phyloP scores from a whole-genome alignment of 768 basidiomycete species.

The Collybia sordida region DNA sequence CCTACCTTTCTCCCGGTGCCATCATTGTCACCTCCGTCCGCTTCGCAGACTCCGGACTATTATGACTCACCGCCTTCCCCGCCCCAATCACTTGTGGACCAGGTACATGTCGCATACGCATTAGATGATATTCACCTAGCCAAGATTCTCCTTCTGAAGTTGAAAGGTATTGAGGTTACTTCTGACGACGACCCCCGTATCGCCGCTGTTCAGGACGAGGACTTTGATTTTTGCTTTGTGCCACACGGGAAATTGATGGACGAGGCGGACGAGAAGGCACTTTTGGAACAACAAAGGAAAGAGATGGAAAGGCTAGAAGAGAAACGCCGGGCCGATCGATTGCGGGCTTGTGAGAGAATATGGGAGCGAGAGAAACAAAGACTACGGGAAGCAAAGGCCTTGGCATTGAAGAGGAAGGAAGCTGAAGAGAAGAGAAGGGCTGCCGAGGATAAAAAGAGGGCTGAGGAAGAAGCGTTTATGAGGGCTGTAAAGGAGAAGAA shows the following conservation, averaged over 20 bases:
- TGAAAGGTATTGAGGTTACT: constrained; percentile 61
- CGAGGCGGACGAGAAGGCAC: constrained; percentile 38
- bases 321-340: constrained; percentile 35
- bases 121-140: constrained; percentile 67
- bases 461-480: constrained; percentile 5
- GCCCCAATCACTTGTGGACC: constrained; percentile 56
- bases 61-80: constrained; percentile 45
- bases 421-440: constrained; percentile 22
- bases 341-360: constrained; percentile 44
- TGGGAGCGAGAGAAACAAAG: constrained; percentile 49
- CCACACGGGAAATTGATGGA: constrained; percentile 41
- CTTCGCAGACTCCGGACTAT: constrained; percentile 37
- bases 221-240: constrained; percentile 47
- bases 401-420: constrained; percentile 32
- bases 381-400: constrained; percentile 36
- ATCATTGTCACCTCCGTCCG: constrained; percentile 23
- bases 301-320: constrained; percentile 33
- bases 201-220: constrained; percentile 54
- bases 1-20: constrained; percentile 25
- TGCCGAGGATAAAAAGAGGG: constrained; percentile 19
- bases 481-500: constrained; percentile 10
- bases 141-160: constrained; percentile 59
- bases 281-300: constrained; percentile 24
- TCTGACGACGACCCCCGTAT: constrained; percentile 64
- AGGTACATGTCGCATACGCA: constrained; percentile 66